phyloP scores from a whole-genome alignment of 2,329 filamentous ascomycete genomes.

The Aureobasidium sp. region DNA sequence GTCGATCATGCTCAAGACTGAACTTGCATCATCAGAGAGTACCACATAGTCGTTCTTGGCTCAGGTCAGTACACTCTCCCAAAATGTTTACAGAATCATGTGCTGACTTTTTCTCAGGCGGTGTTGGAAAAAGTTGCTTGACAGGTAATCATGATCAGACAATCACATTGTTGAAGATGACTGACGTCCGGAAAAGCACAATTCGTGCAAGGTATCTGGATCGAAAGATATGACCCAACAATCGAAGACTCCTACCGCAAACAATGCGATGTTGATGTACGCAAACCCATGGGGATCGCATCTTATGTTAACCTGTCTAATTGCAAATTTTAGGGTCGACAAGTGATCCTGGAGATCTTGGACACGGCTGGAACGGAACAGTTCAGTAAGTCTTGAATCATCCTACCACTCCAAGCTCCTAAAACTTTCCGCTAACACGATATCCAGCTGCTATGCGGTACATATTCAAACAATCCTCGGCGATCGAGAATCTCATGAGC shows the following conservation, averaged over 20 bases:
- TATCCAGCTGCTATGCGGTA: conserved; percentile 52
- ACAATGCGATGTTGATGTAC: conserved; percentile 69
- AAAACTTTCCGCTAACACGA: conserved; percentile 19
- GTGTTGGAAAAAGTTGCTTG: conserved; percentile 86
- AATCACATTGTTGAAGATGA: neutral
- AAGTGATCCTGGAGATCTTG: conserved; percentile 84
- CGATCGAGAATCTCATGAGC: neutral
- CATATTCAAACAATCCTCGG: neutral
- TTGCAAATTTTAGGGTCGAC: conserved; percentile 56
- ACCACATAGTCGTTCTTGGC: conserved; percentile 75
- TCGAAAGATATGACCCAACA: conserved; percentile 63
- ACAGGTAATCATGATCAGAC: conserved; percentile 55
- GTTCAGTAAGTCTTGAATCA: conserved; percentile 60
- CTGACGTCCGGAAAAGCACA: conserved; percentile 54
- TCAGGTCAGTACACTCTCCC: conserved; percentile 50
- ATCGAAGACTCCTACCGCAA: conserved; percentile 58
- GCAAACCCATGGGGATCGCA: conserved; percentile 32
- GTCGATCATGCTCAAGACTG: neutral
- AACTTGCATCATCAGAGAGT: conserved; percentile 47
- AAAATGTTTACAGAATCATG: neutral
- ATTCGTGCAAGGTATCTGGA: conserved; percentile 92
- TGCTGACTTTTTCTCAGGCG: conserved; percentile 48
- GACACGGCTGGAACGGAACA: conserved; percentile 90
- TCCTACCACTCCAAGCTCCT: neutral
- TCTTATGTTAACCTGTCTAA: neutral